Conservation (phyloP, 768 basidiomycete genomes). For the Brasilioporus rufonigricans region DNA sequence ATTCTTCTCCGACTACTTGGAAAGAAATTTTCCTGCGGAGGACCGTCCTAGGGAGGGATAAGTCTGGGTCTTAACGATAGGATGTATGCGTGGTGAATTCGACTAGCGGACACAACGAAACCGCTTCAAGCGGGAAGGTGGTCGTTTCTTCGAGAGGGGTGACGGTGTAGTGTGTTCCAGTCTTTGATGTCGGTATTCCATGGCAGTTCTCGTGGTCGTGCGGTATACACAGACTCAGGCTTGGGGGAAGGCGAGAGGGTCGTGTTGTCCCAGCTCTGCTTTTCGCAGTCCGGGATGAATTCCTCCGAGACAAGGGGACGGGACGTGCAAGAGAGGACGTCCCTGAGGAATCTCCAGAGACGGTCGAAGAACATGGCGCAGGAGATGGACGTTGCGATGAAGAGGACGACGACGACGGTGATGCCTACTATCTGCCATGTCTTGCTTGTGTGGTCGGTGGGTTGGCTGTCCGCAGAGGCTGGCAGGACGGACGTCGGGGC, state of each 20-base stretch:
- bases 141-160: conserved; percentile 21
- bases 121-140: conserved; percentile 1
- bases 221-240: neutral
- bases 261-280: conserved; percentile 51
- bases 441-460: conserved; percentile 41
- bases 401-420: conserved; percentile 58
- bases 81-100: conserved; percentile 6
- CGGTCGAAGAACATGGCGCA: conserved; percentile 68
- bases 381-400: conserved; percentile 54
- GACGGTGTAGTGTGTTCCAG: conserved; percentile 17
- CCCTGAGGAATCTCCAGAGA: conserved; percentile 61
- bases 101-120: conserved; percentile 14
- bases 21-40: conserved; percentile 36
- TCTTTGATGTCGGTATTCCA: conserved; percentile 20
- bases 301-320: conserved; percentile 43
- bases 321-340: conserved; percentile 43
- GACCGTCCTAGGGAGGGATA: neutral
- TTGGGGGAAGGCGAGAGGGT: conserved; percentile 4
- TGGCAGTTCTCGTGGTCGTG: conserved; percentile 22
- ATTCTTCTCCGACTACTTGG: conserved; percentile 49
- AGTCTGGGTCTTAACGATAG: neutral
- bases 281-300: conserved; percentile 63
- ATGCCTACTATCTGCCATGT: conserved; percentile 74
- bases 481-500: conserved; percentile 1
- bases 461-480: conserved; percentile 5